Evolutionary conservation across 768 basidiomycete genomes (phyloP), one percentile per base, ranked within the genome.

Genomic region (Podaxis sp.): DNA sequence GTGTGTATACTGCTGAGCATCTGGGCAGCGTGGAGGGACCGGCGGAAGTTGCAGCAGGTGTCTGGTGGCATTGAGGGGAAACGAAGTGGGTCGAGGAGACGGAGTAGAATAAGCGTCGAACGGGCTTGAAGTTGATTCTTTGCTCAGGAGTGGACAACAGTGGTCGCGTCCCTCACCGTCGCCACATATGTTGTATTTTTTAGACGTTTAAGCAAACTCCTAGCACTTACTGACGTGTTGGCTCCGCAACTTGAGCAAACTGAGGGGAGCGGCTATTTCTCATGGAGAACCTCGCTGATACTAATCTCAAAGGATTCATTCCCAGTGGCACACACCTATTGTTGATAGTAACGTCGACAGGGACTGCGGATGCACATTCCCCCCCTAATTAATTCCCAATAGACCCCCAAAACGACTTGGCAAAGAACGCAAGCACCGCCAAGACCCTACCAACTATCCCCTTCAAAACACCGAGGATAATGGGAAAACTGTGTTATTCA

Each of bases 1-100:
- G 38, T 81, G 3, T 77, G 80, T 5, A 72, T 86, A 2, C 64
- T 72, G 22, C 71, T 88, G 50, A 82, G 82, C 61, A 59, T 83
- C 0, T 85, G 80, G 75, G 82, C 84, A 7, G 80, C 76, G 2
- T 80, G 77, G 76, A 72, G 81, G 57, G 86, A 88, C 68, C 50
- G 73, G 54, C 68, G 63, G 63, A 79, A 75, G 70, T 64, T 76
- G 13, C 15, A 27, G 25, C 25, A 33, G 22, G 52, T 57, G 36
- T n/a, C 29, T 40, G 36, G 24, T 41, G 19, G 27, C 40, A 2
- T 22, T 11, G 17, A 38, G 3, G 36, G 46, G 11, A 63, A 63
- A 37, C 19, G 51, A 5, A 29, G 36, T 8, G 29, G 4, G 19
- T 60, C 52, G 7, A 50, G 57, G 46, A 58, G 46, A 22, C 40